Conservation (phyloP, 192 early-diverging fungal genomes). For the Linnemannia exigua region DNA sequence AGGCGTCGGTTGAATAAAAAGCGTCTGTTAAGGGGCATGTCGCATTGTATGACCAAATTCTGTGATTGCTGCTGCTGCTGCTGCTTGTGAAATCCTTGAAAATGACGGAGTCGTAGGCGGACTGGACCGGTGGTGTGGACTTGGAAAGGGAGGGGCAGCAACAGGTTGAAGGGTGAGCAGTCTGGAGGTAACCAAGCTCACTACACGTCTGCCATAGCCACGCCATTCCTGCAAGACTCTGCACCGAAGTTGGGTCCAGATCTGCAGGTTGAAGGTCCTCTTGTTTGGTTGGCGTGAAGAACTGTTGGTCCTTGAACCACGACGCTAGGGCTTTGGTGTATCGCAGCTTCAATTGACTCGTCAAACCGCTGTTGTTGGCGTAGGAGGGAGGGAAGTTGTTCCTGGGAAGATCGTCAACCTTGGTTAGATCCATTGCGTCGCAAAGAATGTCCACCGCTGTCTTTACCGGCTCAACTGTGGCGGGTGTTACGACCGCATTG, state of each 20-base stretch:
- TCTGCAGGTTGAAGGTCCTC: conserved; percentile 48
- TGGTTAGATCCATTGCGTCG: conserved; percentile 30
- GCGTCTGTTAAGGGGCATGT: not conserved
- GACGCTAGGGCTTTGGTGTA: conserved; percentile 25
- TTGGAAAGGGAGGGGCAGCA: conserved; percentile 55
- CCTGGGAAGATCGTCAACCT: not conserved
- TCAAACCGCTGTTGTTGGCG: not conserved
- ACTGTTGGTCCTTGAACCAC: conserved; percentile 42
- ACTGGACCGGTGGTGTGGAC: not conserved
- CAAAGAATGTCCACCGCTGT: conserved; percentile 43
- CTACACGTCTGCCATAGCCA: conserved; percentile 81
- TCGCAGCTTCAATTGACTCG: not conserved
- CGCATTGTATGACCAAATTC: not conserved
- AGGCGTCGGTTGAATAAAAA: not conserved
- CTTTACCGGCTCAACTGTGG: conserved; percentile 8
- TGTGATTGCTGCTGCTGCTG: not conserved
- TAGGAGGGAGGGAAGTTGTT: not conserved
- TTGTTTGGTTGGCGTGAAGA: conserved; percentile 40
- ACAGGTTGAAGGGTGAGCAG: conserved; percentile 34
- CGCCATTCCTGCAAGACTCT: conserved; percentile 34
- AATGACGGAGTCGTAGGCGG: not conserved
- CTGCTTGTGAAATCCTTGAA: not conserved
- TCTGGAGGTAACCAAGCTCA: conserved; percentile 78
- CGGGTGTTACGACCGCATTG: conserved; percentile 28
- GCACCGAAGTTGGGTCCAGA: conserved; percentile 49